These are phyloP conservation scores for Backusella australiensis DNA, from an alignment of 192 early-diverging fungal genomes.

Conservation along the genomic window DNA sequence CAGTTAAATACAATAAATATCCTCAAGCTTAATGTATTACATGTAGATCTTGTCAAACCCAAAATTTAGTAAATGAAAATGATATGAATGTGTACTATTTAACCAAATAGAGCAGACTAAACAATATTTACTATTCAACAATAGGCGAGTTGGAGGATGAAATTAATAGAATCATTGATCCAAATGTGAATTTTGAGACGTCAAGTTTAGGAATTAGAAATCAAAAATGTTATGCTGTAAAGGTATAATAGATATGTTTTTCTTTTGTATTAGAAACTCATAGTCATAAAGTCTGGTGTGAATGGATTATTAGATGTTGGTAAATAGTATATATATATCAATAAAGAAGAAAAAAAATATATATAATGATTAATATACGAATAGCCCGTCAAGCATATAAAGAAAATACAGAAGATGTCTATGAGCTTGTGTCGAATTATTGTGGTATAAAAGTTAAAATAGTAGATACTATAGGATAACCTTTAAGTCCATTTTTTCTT, in stretches of 20 bases:
- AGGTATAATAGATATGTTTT: constrained; percentile 29
- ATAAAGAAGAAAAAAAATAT: background rate
- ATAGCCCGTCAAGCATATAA: constrained; percentile 73
- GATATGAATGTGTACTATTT: background rate
- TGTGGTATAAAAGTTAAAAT: constrained; percentile 23
- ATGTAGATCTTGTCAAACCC: constrained; percentile 29
- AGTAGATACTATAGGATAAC: background rate
- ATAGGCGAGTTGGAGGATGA: constrained; percentile 33
- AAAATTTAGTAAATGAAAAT: background rate
- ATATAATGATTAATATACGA: background rate
- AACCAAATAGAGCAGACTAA: background rate
- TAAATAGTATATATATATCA: constrained; percentile 25
- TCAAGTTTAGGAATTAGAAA: constrained; percentile 72
- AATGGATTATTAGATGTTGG: constrained; percentile 87
- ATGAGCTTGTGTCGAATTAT: constrained; percentile 56
- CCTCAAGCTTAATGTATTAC: background rate
- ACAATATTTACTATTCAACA: constrained; percentile 4
- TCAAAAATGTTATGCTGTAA: constrained; percentile 87
- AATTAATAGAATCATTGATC: constrained; percentile 68
- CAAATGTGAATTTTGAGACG: constrained; percentile 69
- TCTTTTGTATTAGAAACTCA: background rate
- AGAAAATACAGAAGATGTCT: constrained; percentile 71
- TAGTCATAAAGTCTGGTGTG: constrained; percentile 54
- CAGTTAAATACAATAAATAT: background rate
- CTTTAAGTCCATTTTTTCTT: background rate